Conservation (phyloP, 768 basidiomycete genomes). For the Antrodiella citrinella region DNA sequence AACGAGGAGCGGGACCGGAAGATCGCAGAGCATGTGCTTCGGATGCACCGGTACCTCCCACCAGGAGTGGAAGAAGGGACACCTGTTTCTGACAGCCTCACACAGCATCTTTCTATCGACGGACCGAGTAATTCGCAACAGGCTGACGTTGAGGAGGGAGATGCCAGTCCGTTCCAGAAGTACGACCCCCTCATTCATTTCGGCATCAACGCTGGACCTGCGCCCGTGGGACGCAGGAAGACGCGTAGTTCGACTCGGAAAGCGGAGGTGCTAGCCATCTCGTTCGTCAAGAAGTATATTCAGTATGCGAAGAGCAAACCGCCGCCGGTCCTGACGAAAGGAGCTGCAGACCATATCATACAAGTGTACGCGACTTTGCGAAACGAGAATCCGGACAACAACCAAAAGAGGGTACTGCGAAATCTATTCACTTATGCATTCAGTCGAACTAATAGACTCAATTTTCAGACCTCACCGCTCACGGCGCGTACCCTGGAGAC, state of each 20-base stretch:
- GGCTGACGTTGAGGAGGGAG: slow-evolving; percentile 43
- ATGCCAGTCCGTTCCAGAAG: slow-evolving; percentile 88
- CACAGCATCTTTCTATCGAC: slow-evolving; percentile 84
- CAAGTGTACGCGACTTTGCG: slow-evolving; percentile 85
- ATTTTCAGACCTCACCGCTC: slow-evolving; percentile 85
- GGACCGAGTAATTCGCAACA: slow-evolving; percentile 47
- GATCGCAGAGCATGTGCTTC: slow-evolving; percentile 96
- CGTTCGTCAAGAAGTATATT: slow-evolving; percentile 97
- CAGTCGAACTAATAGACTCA: slow-evolving; percentile 2
- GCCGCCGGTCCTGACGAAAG: slow-evolving; percentile 81
- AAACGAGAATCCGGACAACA: slow-evolving; percentile 87
- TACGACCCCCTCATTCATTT: slow-evolving; percentile 93
- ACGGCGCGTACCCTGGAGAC: slow-evolving; percentile 99
- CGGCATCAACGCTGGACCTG: slow-evolving; percentile 37
- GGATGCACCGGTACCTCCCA: slow-evolving; percentile 94
- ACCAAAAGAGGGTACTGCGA: slow-evolving; percentile 67
- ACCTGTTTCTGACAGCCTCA: slow-evolving; percentile 78
- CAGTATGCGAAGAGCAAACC: slow-evolving; percentile 92
- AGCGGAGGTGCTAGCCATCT: slow-evolving; percentile 83
- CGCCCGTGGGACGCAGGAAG: background rate
- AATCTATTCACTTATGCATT: slow-evolving; percentile 3
- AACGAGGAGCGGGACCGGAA: slow-evolving; percentile 88
- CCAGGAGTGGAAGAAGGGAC: slow-evolving; percentile 97
- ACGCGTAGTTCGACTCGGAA: slow-evolving; percentile 45
- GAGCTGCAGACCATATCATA: slow-evolving; percentile 91